Evolutionary conservation across 306 rosid species (phyloP), one percentile per base, ranked within the genome.

Genomic region (Pyrus betulifolia): DNA sequence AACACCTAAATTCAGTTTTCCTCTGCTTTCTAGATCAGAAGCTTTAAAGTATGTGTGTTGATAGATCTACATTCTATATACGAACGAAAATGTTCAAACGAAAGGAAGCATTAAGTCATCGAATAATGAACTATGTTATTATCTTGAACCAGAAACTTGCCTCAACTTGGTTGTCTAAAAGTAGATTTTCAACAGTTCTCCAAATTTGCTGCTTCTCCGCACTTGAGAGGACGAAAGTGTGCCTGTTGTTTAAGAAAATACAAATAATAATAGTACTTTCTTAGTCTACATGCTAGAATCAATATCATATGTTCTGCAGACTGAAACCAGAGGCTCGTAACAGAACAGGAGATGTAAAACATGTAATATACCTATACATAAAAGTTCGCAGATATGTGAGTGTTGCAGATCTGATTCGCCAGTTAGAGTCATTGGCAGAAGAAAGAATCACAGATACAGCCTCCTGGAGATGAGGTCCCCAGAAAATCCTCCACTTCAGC

Each of bases 91-190:
- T 1, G 55, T 21, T 60, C 31, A 5, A 9, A 74, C 1, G 18
- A 60, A 2, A 60, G 42, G 27, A 59, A 38, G 10, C 8, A 25
- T 40, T 21, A 18, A 28, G 30, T 42, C 42, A 60, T 27, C 77
- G 6, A 33, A 61, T 2, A 59, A 59, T 40, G 33, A 35, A 58
- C 21, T 12, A 71, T 31, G 58, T 35, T 12, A 40, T 42, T 59
- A 5, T 8, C 58, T 23, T 38, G 21, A 74, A 76, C 57, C 13
- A 73, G 74, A 85, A 78, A 78, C 96, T 88, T 88, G 70, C 99
- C 98, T 95, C 99, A 46, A 95, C 97, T 95, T 95, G 99, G 88
- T 88, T 92, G 96, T 95, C 99, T 69, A 88, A 80, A 4, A 95
- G 93, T 68, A 95, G 87, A 89, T 89, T 89, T 88, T 95, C 98